Base-by-base conservation (phyloP, 2,329 filamentous ascomycete genomes). In the Fusarium tjaetaba region DNA sequence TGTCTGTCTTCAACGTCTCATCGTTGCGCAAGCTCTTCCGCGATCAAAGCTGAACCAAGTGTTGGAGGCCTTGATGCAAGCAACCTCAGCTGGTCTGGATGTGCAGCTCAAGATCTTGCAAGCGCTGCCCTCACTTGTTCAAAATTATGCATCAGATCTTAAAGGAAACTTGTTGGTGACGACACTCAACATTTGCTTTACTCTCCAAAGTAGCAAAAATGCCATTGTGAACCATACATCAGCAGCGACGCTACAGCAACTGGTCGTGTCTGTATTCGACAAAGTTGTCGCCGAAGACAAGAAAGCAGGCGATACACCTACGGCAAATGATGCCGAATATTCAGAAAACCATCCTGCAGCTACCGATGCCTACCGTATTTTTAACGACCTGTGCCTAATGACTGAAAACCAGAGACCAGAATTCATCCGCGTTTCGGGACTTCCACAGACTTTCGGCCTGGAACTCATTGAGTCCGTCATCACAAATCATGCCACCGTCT, bases 21-120 rank as follows among this genome's bases (percentile, higher is more conserved):
- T 97, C 63, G 91, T 97, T 62, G 91, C 93, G 59, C 90, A 91
- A 76, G 95, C 93, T 13, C 86, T 99, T 46, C 93, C 96, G 1
- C 89, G 91, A 72, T 90, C 92, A 61, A 92, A 94, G 75, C 85
- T 99, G 61, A 92, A 92, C 80, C 95, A 97, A 81, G 93, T 97
- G 20, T 87, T 99, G 7, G 93, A 97, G 78, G 95, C 95, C 13
- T 88, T 99, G 75, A 92, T 92, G 80, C 94, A 97, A 80, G 95
- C 94, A 55, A 93, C 94, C 75, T 95, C 86, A 81, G 92, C 94
- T 79, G 86, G 90, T 20, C 84, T 97, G 67, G 96, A 99, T 83
- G 93, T 98, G 6, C 96, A 99, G 80, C 89, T 99, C 75, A 98
- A 98, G 82, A 96, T 98, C 59, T 85, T 99, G 20, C 96, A 99